A percentile compares a stretch with the other conserved stretches of the same genome.
Conservation (phyloP, 495 filamentous ascomycete genomes). For the Margaritispora aquatica region DNA sequence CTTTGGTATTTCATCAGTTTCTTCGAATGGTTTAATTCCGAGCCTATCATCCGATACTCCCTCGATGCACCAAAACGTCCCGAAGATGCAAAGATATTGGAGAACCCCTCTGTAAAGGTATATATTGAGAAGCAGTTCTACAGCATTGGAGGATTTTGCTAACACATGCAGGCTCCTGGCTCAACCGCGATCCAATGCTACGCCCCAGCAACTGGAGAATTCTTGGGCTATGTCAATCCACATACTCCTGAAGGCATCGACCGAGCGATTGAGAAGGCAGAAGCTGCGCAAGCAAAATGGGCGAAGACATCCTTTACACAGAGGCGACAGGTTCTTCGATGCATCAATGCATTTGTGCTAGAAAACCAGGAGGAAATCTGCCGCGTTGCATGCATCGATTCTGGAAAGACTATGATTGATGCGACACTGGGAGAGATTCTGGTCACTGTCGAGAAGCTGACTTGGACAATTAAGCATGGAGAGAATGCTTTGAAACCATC, state of each 20-base stretch:
- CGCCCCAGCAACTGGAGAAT: slow-evolving; percentile 78
- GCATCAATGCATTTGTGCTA: slow-evolving; percentile 75
- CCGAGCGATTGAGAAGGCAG: slow-evolving; percentile 65
- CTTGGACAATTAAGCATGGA: slow-evolving; percentile 90
- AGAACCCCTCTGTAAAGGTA: slow-evolving; percentile 24
- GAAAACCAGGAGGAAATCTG: slow-evolving; percentile 88
- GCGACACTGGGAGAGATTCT: slow-evolving; percentile 91
- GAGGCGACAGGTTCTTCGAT: slow-evolving; percentile 72
- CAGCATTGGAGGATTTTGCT: neutral
- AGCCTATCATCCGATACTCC: slow-evolving; percentile 18
- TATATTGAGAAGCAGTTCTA: neutral
- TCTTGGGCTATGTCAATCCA: slow-evolving; percentile 76
- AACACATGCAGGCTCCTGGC: slow-evolving; percentile 26
- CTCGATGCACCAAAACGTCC: slow-evolving; percentile 14
- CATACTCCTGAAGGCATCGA: slow-evolving; percentile 75
- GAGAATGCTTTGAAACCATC: slow-evolving; percentile 72
- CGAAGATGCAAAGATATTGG: slow-evolving; percentile 12
- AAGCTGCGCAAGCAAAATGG: slow-evolving; percentile 75
- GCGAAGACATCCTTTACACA: slow-evolving; percentile 70
- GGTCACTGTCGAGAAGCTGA: slow-evolving; percentile 86
- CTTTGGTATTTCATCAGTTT: slow-evolving; percentile 8
- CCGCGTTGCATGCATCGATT: slow-evolving; percentile 82
- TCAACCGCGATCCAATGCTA: slow-evolving; percentile 75
- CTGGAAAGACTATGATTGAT: slow-evolving; percentile 95
- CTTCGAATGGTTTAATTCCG: slow-evolving; percentile 7